Conservation (phyloP, 2,329 filamentous ascomycete genomes). For the Calonectria crousiana region DNA sequence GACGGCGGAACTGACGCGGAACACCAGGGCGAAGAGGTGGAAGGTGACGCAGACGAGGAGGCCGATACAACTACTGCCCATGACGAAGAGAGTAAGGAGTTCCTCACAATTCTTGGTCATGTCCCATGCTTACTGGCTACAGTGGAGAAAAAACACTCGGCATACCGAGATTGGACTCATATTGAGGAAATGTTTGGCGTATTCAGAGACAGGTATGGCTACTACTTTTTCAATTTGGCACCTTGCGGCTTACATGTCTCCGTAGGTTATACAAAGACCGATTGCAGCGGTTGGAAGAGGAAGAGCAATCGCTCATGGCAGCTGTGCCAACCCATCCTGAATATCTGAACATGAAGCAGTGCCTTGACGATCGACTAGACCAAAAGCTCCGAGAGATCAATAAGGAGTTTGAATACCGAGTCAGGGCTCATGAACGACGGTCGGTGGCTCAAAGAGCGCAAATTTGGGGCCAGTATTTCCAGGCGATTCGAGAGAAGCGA, state of each 20-base stretch:
- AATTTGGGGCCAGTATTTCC: conserved; percentile 90
- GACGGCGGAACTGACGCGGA: conserved; percentile 57
- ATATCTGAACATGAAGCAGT: conserved; percentile 89
- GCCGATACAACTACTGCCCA: conserved; percentile 69
- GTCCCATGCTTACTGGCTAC: conserved; percentile 39
- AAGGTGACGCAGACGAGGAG: conserved; percentile 71
- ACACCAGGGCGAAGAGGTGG: conserved; percentile 65
- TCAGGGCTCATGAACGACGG: conserved; percentile 78
- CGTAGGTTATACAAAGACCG: conserved; percentile 91
- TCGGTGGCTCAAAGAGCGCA: conserved; percentile 87
- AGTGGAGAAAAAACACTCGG: conserved; percentile 84
- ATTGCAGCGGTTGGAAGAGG: conserved; percentile 81
- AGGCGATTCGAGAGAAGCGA: conserved; percentile 84
- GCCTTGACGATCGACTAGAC: conserved; percentile 83
- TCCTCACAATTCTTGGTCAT: conserved; percentile 2
- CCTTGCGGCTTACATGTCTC: conserved; percentile 37
- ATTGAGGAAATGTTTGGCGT: conserved; percentile 92
- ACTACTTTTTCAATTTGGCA: background rate
- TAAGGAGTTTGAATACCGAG: conserved; percentile 78
- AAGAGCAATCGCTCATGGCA: conserved; percentile 72
- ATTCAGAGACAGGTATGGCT: conserved; percentile 80
- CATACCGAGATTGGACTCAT: conserved; percentile 81
- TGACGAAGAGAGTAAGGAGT: conserved; percentile 71
- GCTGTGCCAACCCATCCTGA: conserved; percentile 85
- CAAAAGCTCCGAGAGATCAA: conserved; percentile 84